Evolutionary conservation across 2,329 filamentous ascomycete species (phyloP).

Genomic region (Apiospora malaysiana): DNA sequence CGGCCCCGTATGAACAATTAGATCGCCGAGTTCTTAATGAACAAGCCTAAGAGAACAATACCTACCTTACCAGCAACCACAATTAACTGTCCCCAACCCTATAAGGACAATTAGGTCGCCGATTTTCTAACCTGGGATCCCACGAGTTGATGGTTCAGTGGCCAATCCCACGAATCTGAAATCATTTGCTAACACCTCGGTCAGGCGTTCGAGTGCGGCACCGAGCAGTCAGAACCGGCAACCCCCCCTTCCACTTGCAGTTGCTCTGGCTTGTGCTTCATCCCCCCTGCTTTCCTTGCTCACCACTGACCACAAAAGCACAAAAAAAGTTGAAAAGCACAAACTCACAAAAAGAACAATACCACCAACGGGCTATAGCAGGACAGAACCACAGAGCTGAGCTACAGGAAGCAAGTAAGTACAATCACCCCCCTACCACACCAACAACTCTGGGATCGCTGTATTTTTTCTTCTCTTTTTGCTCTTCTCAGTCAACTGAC

Average conservation of each 20-base stretch:
- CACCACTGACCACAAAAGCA: background rate
- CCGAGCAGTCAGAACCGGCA: background rate
- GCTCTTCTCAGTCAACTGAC: too few relatives aligned
- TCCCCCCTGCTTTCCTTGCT: background rate
- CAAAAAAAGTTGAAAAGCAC: too few relatives aligned
- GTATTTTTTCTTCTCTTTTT: background rate
- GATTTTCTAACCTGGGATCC: background rate
- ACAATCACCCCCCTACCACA: background rate
- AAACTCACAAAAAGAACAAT: too few relatives aligned
- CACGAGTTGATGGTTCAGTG: conserved; percentile 3
- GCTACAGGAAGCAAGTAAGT: conserved; percentile 1
- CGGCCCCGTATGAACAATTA: background rate
- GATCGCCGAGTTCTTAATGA: background rate
- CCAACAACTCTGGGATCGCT: background rate
- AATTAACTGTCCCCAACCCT: background rate
- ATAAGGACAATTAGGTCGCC: background rate
- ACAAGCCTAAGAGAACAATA: too few relatives aligned
- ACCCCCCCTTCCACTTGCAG: background rate
- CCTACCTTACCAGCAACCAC: background rate
- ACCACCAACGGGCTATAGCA: too few relatives aligned
- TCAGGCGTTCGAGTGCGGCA: background rate
- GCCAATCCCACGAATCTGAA: background rate
- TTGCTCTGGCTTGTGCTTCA: background rate
- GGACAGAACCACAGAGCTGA: too few relatives aligned
- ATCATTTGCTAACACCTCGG: background rate